A percentile compares a stretch with the other conserved stretches of the same genome.
Conservation (phyloP, 225 moss, liverwort and hornwort species). For the Neckera pumila region DNA sequence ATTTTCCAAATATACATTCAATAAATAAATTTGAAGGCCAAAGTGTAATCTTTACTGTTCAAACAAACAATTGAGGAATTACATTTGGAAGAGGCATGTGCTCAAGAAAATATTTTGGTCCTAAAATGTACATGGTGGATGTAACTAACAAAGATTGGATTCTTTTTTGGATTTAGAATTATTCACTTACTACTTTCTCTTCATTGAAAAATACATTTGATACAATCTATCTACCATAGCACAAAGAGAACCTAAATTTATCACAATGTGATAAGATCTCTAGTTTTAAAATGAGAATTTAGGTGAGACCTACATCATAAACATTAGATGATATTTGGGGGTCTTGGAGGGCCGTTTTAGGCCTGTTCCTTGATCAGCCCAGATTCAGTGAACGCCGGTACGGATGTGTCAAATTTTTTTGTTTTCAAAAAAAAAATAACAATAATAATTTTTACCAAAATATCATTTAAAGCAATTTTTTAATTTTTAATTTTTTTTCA, state of each 20-base stretch:
- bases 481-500: too few species aligned
- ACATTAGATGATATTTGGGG: too few species aligned
- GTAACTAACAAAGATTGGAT: not conserved
- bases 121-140: not conserved
- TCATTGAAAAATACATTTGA: not conserved
- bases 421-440: too few species aligned
- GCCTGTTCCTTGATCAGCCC: too few species aligned
- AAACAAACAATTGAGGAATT: not conserved
- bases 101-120: not conserved
- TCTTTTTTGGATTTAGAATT: not conserved
- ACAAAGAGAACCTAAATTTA: too few species aligned
- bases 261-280: too few species aligned
- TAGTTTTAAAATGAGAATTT: not conserved
- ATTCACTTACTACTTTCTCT: not conserved
- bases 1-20: not conserved
- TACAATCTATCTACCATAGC: not conserved
- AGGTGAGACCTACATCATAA: not conserved
- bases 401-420: too few species aligned
- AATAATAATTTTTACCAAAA: too few species aligned
- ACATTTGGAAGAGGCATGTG: rapidly evolving
- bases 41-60: not conserved
- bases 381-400: too few species aligned
- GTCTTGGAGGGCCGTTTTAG: too few species aligned
- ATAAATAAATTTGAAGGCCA: too few species aligned
- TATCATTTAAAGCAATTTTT: too few species aligned